These are phyloP conservation scores for Trametopsis cervina DNA, from an alignment of 768 basidiomycete genomes.

Conservation along the genomic window DNA sequence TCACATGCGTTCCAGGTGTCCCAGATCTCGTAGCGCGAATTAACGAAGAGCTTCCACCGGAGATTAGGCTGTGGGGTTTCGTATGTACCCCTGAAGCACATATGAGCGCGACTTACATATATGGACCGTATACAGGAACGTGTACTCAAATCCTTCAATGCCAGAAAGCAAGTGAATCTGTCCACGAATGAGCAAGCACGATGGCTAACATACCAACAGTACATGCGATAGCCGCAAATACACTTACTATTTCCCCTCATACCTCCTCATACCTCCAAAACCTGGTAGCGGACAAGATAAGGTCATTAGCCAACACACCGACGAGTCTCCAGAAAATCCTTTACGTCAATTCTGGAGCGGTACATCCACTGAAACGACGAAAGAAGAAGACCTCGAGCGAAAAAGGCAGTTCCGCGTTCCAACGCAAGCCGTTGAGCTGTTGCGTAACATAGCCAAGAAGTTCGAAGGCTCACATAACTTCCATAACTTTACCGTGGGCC, in stretches of 20 bases:
- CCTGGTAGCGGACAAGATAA: constrained; percentile 59
- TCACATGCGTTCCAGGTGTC: constrained; percentile 65
- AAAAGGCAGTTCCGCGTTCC: constrained; percentile 69
- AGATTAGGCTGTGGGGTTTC: constrained; percentile 90
- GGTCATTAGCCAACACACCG: constrained; percentile 29
- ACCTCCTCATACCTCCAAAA: constrained; percentile 86
- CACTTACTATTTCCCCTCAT: constrained; percentile 94
- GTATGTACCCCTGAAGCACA: constrained; percentile 34
- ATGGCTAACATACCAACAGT: constrained; percentile 32
- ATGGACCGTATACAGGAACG: constrained; percentile 36
- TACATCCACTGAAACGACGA: constrained; percentile 27
- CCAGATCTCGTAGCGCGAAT: constrained; percentile 63
- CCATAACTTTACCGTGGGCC: constrained; percentile 92
- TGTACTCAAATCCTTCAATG: constrained; percentile 78
- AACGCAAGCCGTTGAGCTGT: constrained; percentile 41
- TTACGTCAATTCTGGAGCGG: constrained; percentile 59
- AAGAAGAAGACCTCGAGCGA: constrained; percentile 53
- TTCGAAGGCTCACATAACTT: constrained; percentile 94
- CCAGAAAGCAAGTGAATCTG: constrained; percentile 49
- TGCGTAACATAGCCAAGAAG: constrained; percentile 50
- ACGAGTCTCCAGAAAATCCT: constrained; percentile 7
- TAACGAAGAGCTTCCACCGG: constrained; percentile 84
- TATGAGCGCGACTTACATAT: neutral
- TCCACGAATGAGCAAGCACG: neutral
- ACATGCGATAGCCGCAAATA: constrained; percentile 94